Percentiles rank a stretch among this genome's conserved stretches.
Conservation (phyloP, 75 land plant species). For the Picea sitchensis region DNA sequence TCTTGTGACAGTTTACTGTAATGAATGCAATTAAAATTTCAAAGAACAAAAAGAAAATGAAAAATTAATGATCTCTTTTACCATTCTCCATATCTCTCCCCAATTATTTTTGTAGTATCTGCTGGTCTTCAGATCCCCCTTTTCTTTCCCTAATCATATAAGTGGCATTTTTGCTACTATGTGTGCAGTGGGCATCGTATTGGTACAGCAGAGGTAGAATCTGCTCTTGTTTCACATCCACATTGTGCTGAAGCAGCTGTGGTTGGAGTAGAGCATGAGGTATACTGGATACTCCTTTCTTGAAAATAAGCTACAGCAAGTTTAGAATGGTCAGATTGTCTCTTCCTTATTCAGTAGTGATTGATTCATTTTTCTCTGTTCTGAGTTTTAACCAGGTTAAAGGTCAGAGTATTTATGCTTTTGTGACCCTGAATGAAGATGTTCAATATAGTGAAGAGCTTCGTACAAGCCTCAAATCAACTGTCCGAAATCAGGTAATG, state of each 20-base stretch:
- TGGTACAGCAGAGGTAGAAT: constrained; percentile 99
- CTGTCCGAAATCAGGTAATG: constrained; percentile 78
- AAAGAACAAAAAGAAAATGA: background rate
- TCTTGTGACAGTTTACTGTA: background rate
- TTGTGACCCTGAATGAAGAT: constrained; percentile 87
- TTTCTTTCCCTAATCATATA: background rate
- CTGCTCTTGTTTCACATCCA: constrained; percentile 96
- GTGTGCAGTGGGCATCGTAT: constrained; percentile 91
- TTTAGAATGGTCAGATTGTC: background rate
- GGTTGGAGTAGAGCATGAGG: constrained; percentile 99
- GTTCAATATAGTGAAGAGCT: constrained; percentile 87
- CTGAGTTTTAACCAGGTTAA: constrained; percentile 51
- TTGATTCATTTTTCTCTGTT: constrained; percentile 1
- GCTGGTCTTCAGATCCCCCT: background rate
- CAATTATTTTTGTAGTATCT: background rate
- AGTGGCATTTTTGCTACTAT: background rate
- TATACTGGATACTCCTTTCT: constrained; percentile 14
- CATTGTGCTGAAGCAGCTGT: constrained; percentile 97
- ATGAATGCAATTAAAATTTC: background rate
- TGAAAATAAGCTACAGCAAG: too few species aligned
- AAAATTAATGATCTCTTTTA: background rate
- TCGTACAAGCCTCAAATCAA: constrained; percentile 51
- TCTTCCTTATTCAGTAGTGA: background rate
- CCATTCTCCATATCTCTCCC: background rate
- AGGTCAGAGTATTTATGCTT: constrained; percentile 98